Conservation (phyloP, 2,329 filamentous ascomycete species). For the Verticillium isaacii region DNA sequence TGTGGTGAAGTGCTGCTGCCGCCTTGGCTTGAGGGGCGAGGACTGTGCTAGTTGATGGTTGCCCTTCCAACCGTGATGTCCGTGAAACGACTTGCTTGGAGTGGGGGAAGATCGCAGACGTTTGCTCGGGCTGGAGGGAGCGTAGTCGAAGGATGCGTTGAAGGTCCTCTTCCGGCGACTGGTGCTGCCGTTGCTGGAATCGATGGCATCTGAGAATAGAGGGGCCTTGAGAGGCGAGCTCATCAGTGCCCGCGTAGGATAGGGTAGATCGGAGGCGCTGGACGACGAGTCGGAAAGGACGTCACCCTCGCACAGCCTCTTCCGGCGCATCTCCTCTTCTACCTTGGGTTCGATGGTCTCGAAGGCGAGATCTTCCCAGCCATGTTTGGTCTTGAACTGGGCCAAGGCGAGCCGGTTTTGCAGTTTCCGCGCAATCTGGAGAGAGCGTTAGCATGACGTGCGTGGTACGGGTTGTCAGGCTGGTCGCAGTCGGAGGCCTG, state of each 20-base stretch:
- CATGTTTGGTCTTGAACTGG: constrained; percentile 95
- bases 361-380: constrained; percentile 85
- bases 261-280: constrained; percentile 72
- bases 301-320: constrained; percentile 65
- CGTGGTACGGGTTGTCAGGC: no score
- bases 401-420: constrained; percentile 93
- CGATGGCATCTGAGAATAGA: constrained; percentile 79
- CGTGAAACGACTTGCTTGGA: constrained; percentile 38
- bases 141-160: constrained; percentile 52
- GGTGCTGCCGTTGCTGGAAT: constrained; percentile 63
- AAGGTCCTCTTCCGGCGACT: constrained; percentile 63
- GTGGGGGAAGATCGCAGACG: constrained; percentile 65
- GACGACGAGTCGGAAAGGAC: constrained; percentile 84
- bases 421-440: constrained; percentile 83
- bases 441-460: not conserved
- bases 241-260: constrained; percentile 64
- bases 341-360: constrained; percentile 81
- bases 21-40: constrained; percentile 75
- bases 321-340: constrained; percentile 72
- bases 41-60: constrained; percentile 75
- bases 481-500: not conserved
- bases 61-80: constrained; percentile 64
- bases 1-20: constrained; percentile 70
- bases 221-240: constrained; percentile 81
- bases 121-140: constrained; percentile 56